These are phyloP conservation scores for Beauveria rudraprayagi DNA, from an alignment of 2,329 filamentous ascomycete species.

Conservation along the genomic window DNA sequence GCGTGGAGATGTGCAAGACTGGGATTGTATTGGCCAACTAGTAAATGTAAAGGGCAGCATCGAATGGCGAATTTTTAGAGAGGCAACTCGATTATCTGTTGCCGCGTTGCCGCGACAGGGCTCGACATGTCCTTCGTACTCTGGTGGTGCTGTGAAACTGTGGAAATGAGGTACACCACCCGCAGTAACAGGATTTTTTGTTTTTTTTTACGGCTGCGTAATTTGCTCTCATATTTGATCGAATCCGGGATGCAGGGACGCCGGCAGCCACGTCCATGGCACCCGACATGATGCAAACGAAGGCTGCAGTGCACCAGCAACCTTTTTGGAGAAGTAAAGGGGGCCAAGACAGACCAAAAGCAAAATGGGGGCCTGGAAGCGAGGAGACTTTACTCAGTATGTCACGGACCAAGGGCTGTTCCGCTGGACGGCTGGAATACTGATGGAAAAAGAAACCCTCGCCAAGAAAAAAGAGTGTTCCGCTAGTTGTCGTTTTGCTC, in stretches of 20 bases:
- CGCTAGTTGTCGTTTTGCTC: background rate
- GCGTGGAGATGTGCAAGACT: background rate
- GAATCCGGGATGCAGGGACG: background rate
- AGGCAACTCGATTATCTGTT: too few species aligned
- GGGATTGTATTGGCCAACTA: background rate
- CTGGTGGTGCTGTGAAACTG: background rate
- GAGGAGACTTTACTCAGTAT: background rate
- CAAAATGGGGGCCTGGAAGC: conserved; percentile 4
- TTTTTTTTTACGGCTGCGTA: background rate
- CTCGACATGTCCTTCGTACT: too few species aligned
- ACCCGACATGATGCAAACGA: background rate
- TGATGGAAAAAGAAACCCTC: background rate
- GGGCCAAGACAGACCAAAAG: background rate
- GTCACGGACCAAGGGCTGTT: background rate
- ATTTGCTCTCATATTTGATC: background rate
- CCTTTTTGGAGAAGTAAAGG: background rate
- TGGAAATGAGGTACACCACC: background rate
- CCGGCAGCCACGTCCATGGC: background rate
- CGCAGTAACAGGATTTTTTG: background rate
- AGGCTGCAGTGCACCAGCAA: background rate
- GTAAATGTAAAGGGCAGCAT: too few species aligned
- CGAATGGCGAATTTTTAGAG: too few species aligned
- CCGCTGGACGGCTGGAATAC: background rate
- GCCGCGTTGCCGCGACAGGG: too few species aligned
- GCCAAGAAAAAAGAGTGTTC: background rate